These are phyloP conservation scores for Diplodia intermedia DNA, from an alignment of 2,329 filamentous ascomycete species.

Conservation along the genomic window DNA sequence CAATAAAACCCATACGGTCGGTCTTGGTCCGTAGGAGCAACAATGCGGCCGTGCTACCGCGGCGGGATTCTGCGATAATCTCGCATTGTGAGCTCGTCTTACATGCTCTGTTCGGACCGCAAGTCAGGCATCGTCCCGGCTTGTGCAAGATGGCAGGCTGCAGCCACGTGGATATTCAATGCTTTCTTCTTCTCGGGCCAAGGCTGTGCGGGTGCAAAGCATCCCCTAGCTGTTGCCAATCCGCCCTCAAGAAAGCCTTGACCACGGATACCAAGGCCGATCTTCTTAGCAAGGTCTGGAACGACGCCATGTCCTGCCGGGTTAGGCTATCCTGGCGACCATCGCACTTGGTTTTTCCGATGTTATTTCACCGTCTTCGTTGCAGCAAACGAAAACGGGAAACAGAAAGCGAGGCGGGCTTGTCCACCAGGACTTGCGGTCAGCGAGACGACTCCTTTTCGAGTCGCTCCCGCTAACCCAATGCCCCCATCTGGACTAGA, in stretches of 20 bases:
- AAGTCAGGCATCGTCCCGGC: neutral
- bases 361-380: constrained; percentile 12
- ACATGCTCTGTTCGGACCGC: constrained; percentile 1
- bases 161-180: neutral
- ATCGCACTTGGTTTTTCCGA: constrained; percentile 6
- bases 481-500: neutral
- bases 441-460: constrained; percentile 20
- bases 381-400: constrained; percentile 7
- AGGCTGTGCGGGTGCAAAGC: constrained; percentile 1
- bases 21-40: constrained; percentile 7
- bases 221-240: neutral
- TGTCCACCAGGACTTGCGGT: constrained; percentile 19
- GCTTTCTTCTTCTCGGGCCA: neutral
- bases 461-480: constrained; percentile 1
- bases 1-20: neutral
- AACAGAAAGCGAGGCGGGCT: constrained; percentile 14
- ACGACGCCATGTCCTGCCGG: neutral
- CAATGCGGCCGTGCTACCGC: constrained; percentile 14
- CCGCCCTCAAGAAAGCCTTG: constrained; percentile 27
- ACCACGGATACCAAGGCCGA: constrained; percentile 3
- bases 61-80: constrained; percentile 12
- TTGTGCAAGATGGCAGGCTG: neutral
- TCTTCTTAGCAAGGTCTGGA: constrained; percentile 18
- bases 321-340: constrained; percentile 6
- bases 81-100: constrained; percentile 7